These are phyloP conservation scores for Podaxis pistillaris DNA, from an alignment of 768 basidiomycete genomes.

Conservation along the genomic window DNA sequence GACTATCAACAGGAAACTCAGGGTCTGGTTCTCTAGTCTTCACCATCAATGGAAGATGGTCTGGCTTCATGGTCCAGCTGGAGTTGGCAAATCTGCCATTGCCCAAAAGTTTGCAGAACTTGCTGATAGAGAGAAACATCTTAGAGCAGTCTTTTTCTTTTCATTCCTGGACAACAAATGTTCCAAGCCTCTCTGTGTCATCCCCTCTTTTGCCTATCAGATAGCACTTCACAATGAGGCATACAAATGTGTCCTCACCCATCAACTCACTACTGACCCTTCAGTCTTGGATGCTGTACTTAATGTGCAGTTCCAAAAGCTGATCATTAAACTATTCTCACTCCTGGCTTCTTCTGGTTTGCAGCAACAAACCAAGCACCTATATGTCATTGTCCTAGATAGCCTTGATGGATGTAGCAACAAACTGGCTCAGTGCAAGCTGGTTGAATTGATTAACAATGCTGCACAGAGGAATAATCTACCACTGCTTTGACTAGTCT, in stretches of 20 bases:
- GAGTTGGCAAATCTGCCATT: neutral
- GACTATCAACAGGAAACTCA: neutral
- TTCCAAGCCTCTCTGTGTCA: neutral
- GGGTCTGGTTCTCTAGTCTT: neutral
- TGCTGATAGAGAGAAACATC: neutral
- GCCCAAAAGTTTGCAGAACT: neutral
- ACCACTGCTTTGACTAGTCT: conserved; percentile 1
- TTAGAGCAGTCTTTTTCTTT: neutral
- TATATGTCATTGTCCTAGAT: neutral
- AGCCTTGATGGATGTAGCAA: neutral
- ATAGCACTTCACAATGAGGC: neutral
- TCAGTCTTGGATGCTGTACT: neutral
- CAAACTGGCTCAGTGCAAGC: neutral
- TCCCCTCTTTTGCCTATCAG: neutral
- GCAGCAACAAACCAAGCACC: neutral
- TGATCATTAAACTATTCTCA: neutral
- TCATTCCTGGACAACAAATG: neutral
- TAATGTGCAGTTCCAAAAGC: neutral
- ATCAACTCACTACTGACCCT: neutral
- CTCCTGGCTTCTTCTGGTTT: neutral
- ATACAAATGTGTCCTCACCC: neutral
- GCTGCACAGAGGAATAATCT: neutral
- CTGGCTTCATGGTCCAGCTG: conserved; percentile 1
- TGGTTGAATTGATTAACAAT: neutral
- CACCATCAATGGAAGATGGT: neutral